phyloP scores from a whole-genome alignment of 2,329 filamentous ascomycete species.

The Emmonsia crescens region DNA sequence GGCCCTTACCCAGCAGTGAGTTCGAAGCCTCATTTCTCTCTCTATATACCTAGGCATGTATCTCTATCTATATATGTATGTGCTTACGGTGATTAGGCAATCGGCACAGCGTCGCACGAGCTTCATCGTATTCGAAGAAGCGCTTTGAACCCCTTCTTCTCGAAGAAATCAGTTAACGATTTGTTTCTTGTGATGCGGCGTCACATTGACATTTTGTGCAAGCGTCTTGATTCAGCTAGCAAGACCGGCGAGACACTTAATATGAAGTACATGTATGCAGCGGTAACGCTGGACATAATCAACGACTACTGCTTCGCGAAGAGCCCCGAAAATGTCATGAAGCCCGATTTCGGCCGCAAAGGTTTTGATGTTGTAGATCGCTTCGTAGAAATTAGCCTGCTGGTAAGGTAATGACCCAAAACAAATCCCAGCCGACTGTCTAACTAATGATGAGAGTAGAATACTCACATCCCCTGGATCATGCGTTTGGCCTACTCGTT shows the following conservation, averaged over 20 bases:
- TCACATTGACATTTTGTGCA: conserved; percentile 9
- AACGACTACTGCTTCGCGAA: conserved; percentile 23
- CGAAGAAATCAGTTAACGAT: conserved; percentile 24
- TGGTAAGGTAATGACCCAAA: neutral
- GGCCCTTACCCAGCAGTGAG: neutral
- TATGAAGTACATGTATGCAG: conserved; percentile 20
- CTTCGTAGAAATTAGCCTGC: neutral
- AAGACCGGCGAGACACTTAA: conserved; percentile 7
- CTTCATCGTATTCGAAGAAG: conserved; percentile 29
- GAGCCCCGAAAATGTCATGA: neutral
- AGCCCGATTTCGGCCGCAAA: neutral
- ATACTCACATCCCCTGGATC: neutral
- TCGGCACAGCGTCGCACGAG: conserved; percentile 17
- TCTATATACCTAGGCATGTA: conserved; percentile 10
- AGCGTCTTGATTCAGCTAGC: conserved; percentile 3
- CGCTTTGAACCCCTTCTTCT: conserved; percentile 34
- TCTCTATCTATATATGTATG: neutral
- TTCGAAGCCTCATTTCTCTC: neutral
- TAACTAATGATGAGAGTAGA: neutral
- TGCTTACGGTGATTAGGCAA: neutral
- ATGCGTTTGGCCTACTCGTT: neutral
- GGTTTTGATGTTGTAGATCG: neutral
- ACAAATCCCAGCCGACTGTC: neutral
- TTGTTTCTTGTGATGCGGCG: conserved; percentile 25
- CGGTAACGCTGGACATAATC: conserved; percentile 30